Evolutionary conservation across 1,284 basidiomycete species (phyloP).

Genomic region (Ustilago bromivora): DNA sequence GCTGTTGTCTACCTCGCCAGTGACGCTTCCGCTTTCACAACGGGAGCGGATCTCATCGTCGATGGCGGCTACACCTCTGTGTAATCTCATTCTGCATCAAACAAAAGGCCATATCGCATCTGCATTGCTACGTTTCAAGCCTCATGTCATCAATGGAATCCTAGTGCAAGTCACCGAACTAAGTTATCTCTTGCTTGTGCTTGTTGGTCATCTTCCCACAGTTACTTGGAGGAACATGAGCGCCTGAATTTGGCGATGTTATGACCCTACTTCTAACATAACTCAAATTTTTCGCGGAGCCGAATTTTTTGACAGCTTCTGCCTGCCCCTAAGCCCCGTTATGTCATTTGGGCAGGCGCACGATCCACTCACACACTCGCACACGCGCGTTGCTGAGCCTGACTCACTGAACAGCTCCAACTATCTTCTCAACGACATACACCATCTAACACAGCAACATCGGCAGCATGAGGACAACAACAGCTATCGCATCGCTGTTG

Average conservation of each 20-base stretch:
- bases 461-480: constrained; percentile 29
- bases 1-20: constrained; percentile 86
- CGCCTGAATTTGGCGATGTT: constrained; percentile 1
- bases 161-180: not conserved
- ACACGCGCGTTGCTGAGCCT: not conserved
- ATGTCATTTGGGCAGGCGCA: constrained; percentile 8
- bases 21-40: constrained; percentile 87
- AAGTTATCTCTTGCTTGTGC: too few species aligned
- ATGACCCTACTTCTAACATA: not conserved
- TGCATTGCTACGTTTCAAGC: not conserved
- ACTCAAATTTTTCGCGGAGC: constrained; percentile 18
- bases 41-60: constrained; percentile 83
- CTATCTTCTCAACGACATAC: not conserved
- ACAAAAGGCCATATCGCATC: not conserved
- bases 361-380: constrained; percentile 18
- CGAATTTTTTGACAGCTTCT: constrained; percentile 15
- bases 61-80: constrained; percentile 80
- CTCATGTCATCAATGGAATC: constrained; percentile 3
- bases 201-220: too few species aligned
- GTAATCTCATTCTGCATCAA: constrained; percentile 8
- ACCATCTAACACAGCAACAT: not conserved
- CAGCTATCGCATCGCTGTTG: constrained; percentile 29
- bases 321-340: constrained; percentile 2
- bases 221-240: too few species aligned
- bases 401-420: too few species aligned